Evolutionary conservation across 2,329 filamentous ascomycete genomes (phyloP).

Genomic region (Xylaria sp.): DNA sequence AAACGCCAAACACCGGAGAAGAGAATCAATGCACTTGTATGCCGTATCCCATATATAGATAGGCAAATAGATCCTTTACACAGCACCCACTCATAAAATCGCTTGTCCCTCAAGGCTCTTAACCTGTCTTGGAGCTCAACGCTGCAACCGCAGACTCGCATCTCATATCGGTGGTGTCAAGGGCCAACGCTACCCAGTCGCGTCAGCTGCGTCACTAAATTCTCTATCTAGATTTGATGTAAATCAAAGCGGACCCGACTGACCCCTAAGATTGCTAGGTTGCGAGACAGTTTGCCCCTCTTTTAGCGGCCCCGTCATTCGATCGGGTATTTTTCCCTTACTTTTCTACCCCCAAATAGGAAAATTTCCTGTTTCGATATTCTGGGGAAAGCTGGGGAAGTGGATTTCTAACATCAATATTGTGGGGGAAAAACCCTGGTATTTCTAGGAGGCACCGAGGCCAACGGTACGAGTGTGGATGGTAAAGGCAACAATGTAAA

Average conservation of each 20-base stretch:
- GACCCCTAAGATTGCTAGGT: not conserved
- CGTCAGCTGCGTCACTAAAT: not conserved
- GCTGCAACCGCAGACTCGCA: not conserved
- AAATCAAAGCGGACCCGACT: not conserved
- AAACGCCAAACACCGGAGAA: no score
- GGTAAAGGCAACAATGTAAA: not conserved
- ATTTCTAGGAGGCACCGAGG: no score
- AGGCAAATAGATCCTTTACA: not conserved
- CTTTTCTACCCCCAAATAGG: not conserved
- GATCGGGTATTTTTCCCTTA: not conserved
- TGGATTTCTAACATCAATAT: not conserved
- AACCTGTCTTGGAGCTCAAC: not conserved
- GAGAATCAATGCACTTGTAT: not conserved
- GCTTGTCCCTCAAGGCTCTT: no score
- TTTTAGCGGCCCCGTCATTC: not conserved
- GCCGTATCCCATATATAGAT: no score
- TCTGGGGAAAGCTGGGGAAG: not conserved
- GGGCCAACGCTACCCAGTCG: not conserved
- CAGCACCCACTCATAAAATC: no score
- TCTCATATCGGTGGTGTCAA: not conserved
- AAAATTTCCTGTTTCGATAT: constrained; percentile 2
- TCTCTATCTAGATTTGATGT: not conserved
- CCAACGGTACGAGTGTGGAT: no score
- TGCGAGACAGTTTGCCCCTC: not conserved
- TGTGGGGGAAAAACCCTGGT: not conserved